These are phyloP conservation scores for Hyaloraphidium curvatum DNA, from an alignment of 192 early-diverging fungal genomes.

Conservation along the genomic window DNA sequence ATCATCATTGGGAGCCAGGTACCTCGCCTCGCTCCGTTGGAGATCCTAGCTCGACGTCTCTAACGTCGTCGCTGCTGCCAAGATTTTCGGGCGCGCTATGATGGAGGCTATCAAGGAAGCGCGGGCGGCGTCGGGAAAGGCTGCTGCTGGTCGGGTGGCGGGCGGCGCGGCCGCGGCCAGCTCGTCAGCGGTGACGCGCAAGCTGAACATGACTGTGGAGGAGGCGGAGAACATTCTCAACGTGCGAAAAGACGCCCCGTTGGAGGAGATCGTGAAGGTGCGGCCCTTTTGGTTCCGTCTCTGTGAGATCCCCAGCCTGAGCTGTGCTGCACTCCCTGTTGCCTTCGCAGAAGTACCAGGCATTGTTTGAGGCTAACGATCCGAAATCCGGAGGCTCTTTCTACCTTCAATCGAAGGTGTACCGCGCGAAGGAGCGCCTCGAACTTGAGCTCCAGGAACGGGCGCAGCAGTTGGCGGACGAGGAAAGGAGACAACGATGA, in stretches of 20 bases:
- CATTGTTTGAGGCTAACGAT: constrained; percentile 75
- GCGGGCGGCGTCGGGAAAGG: no score
- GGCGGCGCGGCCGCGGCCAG: constrained; percentile 24
- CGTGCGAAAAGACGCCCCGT: constrained; percentile 38
- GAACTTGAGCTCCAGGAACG: constrained; percentile 82
- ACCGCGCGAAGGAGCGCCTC: constrained; percentile 81
- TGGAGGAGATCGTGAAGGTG: constrained; percentile 37
- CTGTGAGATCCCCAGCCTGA: not conserved
- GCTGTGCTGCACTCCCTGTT: not conserved
- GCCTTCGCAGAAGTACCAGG: constrained; percentile 49
- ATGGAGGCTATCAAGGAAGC: no score
- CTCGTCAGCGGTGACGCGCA: constrained; percentile 47
- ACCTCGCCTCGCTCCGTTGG: no score
- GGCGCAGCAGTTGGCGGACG: no score
- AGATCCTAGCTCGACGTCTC: no score
- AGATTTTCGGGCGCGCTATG: no score
- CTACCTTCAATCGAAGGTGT: constrained; percentile 86
- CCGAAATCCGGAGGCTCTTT: constrained; percentile 69
- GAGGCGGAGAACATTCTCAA: constrained; percentile 84
- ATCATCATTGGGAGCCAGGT: no score
- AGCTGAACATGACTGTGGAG: constrained; percentile 70
- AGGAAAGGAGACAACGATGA: no score
- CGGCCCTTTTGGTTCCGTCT: not conserved
- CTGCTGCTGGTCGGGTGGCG: no score
- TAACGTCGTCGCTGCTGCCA: no score